Percentiles rank a stretch among this genome's conserved stretches.
These are phyloP conservation scores for Geopyxis carbonaria DNA, from an alignment of 495 filamentous ascomycete species.

Conservation along the genomic window DNA sequence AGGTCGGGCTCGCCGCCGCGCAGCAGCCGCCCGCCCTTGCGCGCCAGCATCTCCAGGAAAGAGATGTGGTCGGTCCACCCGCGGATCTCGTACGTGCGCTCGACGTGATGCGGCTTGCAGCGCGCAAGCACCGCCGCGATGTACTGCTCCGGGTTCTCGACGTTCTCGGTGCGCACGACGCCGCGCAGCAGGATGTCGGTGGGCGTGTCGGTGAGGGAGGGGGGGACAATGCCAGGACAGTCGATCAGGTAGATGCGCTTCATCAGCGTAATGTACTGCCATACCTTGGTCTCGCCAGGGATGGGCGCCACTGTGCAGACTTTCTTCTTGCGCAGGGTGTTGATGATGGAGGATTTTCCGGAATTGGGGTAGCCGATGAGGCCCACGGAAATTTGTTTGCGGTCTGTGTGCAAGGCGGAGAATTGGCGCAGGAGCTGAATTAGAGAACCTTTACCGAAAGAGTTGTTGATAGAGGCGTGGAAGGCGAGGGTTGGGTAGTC, in stretches of 20 bases:
- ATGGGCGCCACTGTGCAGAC: constrained; percentile 91
- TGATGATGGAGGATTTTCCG: constrained; percentile 86
- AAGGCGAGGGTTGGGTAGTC: constrained; percentile 89
- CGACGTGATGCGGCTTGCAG: constrained; percentile 72
- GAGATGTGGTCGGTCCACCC: constrained; percentile 55
- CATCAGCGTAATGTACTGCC: constrained; percentile 96
- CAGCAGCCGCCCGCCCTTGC: constrained; percentile 71
- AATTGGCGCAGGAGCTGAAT: constrained; percentile 80
- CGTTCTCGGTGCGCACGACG: constrained; percentile 84
- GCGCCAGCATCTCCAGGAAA: constrained; percentile 71
- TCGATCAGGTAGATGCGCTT: constrained; percentile 94
- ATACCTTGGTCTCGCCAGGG: constrained; percentile 89
- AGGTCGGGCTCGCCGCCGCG: constrained; percentile 84
- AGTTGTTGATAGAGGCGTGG: constrained; percentile 81
- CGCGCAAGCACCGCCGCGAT: constrained; percentile 63
- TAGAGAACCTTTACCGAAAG: constrained; percentile 68
- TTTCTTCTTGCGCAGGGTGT: constrained; percentile 78
- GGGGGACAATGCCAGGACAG: constrained; percentile 89
- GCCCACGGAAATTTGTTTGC: constrained; percentile 83
- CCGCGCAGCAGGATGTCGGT: constrained; percentile 84
- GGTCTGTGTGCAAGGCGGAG: constrained; percentile 69
- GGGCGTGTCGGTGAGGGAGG: constrained; percentile 59
- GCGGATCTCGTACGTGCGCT: constrained; percentile 79
- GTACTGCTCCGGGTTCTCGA: constrained; percentile 89
- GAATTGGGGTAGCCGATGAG: constrained; percentile 79